These are phyloP conservation scores for Bacidia rubella DNA, from an alignment of 495 filamentous ascomycete species.

Conservation along the genomic window DNA sequence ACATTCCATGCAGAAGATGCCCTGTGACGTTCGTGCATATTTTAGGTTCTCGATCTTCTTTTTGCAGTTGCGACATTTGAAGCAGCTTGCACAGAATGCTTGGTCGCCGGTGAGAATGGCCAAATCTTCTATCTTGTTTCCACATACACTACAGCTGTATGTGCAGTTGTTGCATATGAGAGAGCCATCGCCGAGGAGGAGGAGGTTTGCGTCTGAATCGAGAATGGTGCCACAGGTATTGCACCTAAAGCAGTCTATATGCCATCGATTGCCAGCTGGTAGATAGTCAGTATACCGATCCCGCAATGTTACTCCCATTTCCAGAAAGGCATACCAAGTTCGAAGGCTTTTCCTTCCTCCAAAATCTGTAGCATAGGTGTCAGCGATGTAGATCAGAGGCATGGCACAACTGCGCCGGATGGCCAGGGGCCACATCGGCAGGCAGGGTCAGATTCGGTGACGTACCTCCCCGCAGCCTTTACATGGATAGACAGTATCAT, in stretches of 20 bases:
- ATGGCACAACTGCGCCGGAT: conserved; percentile 1
- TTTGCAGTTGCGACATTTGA: conserved; percentile 96
- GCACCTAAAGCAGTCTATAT: conserved; percentile 98
- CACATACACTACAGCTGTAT: conserved; percentile 95
- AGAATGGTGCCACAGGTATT: conserved; percentile 90
- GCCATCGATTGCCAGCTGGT: conserved; percentile 92
- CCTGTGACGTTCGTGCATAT: conserved; percentile 94
- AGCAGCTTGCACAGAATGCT: conserved; percentile 96
- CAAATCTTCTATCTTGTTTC: conserved; percentile 95
- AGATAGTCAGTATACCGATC: conserved; percentile 15
- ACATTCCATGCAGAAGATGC: conserved; percentile 99
- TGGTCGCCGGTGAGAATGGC: conserved; percentile 97
- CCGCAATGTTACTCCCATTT: conserved; percentile 4
- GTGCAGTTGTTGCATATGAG: conserved; percentile 99
- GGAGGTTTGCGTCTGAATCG: conserved; percentile 95
- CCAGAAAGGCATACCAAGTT: conserved; percentile 62
- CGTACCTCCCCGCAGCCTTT: conserved; percentile 93
- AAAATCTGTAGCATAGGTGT: conserved; percentile 50
- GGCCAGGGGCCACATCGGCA: conserved; percentile 12
- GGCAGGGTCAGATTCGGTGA: conserved; percentile 13
- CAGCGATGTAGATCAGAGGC: background rate
- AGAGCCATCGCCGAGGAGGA: conserved; percentile 93
- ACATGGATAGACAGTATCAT: conserved; percentile 80
- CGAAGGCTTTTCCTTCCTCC: conserved; percentile 97
- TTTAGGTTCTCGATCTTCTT: conserved; percentile 95